Evolutionary conservation across 345 rosid genomes (phyloP), one percentile per base, ranked within the genome.

Genomic region (Eucalyptus victrix): DNA sequence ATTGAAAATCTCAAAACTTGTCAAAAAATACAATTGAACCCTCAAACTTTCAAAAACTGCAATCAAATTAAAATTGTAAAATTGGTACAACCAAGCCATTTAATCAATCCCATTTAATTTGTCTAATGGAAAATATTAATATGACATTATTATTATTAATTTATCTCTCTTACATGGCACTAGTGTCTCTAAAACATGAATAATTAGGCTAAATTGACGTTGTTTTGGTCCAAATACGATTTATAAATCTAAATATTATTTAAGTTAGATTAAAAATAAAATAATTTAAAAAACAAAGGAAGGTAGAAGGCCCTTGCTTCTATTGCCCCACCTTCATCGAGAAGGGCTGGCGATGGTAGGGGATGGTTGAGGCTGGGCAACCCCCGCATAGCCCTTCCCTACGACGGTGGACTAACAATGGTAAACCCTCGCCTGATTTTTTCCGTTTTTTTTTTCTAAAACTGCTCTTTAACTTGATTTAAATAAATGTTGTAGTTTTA

Each of bases 1-100:
- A 56, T 0, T 26, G 1, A 0, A 56, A 56, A 11, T 5, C 0
- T 24, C 0, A 23, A 56, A 26, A 56, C 0, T 24, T 24, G 0
- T 56, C 14, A 24, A 10, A 24, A 56, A 56, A 0, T 56, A 56
- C 3, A 56, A 56, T 24, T 56, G 2, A 24, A 6, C 24, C 0
- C 0, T 0, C 0, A 56, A 56, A 21, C 1, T 54, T 54, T 54
- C 1, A 54, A 54, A 56, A 56, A 56, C 0, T 56, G 0, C 14
- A 56, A 24, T 56, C 62, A 56, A 56, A 26, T 56, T 56, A 56
- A 56, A 56, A 56, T 0, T 24, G 1, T 56, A 24, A 56, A 56
- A 24, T 56, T 0, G 13, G 2, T 56, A 11, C 9, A 5, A 56
- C 13, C 9, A 56, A 56, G 0, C 6, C 62, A 24, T 56, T 9